Conservation (phyloP, 257 asterid genomes). For the Leptodermis oblonga region DNA sequence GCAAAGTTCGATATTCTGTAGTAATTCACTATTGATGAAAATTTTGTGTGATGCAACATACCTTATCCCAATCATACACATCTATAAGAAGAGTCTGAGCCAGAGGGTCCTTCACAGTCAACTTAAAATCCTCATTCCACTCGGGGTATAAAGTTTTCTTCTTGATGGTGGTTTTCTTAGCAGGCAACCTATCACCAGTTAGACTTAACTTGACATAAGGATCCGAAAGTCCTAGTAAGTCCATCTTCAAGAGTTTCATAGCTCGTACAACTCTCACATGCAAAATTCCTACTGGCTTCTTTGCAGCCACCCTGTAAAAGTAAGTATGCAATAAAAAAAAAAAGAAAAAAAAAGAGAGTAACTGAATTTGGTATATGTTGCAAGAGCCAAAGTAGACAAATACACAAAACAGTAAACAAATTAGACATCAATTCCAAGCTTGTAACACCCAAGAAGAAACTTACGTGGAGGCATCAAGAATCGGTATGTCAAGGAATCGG, state of each 20-base stretch:
- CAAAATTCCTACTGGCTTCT: conserved; percentile 85
- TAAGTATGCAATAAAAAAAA: background rate
- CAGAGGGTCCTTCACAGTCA: conserved; percentile 73
- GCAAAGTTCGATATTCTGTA: background rate
- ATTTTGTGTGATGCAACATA: conserved; percentile 14
- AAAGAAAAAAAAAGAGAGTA: background rate
- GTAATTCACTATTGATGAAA: background rate
- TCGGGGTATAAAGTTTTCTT: conserved; percentile 76
- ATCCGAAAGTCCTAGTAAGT: conserved; percentile 80
- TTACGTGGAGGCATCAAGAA: conserved; percentile 78
- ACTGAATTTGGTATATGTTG: background rate
- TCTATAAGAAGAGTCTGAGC: conserved; percentile 62
- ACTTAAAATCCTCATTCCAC: conserved; percentile 90
- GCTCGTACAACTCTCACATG: conserved; percentile 79
- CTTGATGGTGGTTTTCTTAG: conserved; percentile 71
- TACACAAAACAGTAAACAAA: background rate
- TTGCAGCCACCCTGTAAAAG: conserved; percentile 48
- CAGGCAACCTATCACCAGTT: conserved; percentile 60
- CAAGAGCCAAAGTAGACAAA: background rate
- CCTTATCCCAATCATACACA: conserved; percentile 92
- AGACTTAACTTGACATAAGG: conserved; percentile 81
- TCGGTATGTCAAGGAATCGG: conserved; percentile 66
- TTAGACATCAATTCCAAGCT: background rate
- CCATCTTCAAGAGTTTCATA: conserved; percentile 79
- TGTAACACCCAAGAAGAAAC: conserved; percentile 18